These are phyloP conservation scores for Citropsis articulata DNA, from an alignment of 345 rosid genomes.

Conservation along the genomic window DNA sequence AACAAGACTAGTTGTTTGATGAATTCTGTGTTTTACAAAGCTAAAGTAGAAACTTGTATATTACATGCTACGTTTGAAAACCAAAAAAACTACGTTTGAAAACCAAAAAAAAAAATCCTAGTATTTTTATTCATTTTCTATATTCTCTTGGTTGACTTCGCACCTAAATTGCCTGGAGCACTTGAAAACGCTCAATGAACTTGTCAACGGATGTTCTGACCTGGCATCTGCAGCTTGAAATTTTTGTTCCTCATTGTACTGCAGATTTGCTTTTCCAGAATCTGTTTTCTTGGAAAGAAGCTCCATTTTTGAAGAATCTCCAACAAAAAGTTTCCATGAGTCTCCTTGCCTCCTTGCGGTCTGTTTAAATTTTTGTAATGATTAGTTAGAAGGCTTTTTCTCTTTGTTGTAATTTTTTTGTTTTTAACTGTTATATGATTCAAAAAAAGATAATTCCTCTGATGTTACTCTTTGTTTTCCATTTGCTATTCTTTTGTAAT, in stretches of 20 bases:
- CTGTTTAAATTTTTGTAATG: conserved; percentile 15
- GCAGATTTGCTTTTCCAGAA: conserved; percentile 45
- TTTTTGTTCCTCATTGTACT: conserved; percentile 34
- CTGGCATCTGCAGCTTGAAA: conserved; percentile 47
- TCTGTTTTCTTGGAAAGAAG: conserved; percentile 48
- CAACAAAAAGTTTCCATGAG: conserved; percentile 58
- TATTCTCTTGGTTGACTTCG: background rate
- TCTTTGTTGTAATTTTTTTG: background rate
- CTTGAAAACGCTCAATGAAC: conserved; percentile 47
- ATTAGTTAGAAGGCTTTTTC: background rate
- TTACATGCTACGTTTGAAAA: background rate
- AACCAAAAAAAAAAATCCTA: background rate
- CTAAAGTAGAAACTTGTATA: background rate
- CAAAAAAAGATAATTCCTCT: background rate
- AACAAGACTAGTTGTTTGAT: background rate
- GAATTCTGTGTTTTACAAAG: background rate
- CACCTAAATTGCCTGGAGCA: conserved; percentile 36
- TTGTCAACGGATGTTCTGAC: conserved; percentile 40
- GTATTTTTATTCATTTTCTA: background rate
- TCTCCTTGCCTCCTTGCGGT: conserved; percentile 41
- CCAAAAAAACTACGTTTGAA: background rate
- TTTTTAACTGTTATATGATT: background rate
- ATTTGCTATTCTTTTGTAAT: background rate
- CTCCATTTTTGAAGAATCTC: conserved; percentile 62
- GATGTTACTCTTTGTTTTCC: background rate